These are phyloP conservation scores for Scytalidium sp. DNA, from an alignment of 2,329 filamentous ascomycete species.

Conservation along the genomic window DNA sequence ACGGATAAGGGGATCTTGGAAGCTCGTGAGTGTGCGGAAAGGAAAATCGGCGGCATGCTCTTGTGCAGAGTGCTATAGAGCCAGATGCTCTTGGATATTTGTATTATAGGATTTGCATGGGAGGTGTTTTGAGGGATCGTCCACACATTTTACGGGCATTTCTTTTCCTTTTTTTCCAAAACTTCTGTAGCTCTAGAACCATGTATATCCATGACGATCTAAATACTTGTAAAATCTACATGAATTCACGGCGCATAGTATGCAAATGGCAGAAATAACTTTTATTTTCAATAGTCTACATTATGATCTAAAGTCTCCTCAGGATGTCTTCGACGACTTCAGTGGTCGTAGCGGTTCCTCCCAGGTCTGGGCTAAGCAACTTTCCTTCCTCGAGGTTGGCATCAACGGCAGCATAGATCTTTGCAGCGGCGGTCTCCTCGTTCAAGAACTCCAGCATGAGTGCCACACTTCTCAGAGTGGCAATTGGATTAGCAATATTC, in stretches of 20 bases:
- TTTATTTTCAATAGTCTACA: conserved; percentile 7
- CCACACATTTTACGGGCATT: conserved; percentile 6
- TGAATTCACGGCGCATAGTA: not conserved
- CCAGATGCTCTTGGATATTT: conserved; percentile 3
- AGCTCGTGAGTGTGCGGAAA: conserved; percentile 67
- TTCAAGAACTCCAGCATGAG: conserved; percentile 96
- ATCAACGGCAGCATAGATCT: conserved; percentile 90
- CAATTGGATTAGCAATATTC: conserved; percentile 94
- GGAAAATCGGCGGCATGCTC: conserved; percentile 64
- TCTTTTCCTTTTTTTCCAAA: too few relatives aligned
- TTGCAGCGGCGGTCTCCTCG: conserved; percentile 80
- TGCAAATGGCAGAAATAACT: not conserved
- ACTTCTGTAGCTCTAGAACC: not conserved
- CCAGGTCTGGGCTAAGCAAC: conserved; percentile 84
- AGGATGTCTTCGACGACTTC: conserved; percentile 87
- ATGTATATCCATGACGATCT: not conserved
- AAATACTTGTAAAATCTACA: not conserved
- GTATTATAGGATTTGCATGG: conserved; percentile 18
- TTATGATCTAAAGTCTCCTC: conserved; percentile 72
- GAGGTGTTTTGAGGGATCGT: conserved; percentile 10
- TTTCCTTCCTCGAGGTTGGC: conserved; percentile 81
- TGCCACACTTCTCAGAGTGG: conserved; percentile 84
- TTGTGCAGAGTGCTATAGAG: conserved; percentile 57
- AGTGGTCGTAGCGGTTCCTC: conserved; percentile 79
- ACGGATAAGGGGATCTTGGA: conserved; percentile 69